Evolutionary conservation across 2,329 filamentous ascomycete species (phyloP).

Genomic region (Cadophora sp.): DNA sequence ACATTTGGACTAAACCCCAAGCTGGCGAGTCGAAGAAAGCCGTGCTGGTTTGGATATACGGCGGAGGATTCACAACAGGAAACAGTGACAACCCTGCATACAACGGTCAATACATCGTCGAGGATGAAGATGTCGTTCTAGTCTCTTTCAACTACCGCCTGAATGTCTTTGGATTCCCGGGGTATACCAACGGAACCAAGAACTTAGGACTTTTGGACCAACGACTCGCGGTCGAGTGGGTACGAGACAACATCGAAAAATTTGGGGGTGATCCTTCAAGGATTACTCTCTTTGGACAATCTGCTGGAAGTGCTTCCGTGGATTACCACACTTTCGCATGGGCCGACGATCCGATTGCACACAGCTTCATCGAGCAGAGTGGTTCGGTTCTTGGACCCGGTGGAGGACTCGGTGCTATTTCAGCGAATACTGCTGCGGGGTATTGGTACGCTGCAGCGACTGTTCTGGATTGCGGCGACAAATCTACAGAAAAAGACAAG

Average conservation of each 20-base stretch:
- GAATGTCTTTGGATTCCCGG: constrained; percentile 39
- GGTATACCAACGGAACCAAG: constrained; percentile 14
- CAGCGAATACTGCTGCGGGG: constrained; percentile 14
- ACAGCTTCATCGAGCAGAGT: constrained; percentile 40
- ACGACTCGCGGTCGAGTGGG: constrained; percentile 62
- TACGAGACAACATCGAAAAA: constrained; percentile 59
- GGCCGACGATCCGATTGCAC: constrained; percentile 34
- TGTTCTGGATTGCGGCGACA: constrained; percentile 35
- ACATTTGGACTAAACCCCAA: constrained; percentile 46
- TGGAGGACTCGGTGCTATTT: constrained; percentile 11
- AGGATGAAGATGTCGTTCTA: constrained; percentile 51
- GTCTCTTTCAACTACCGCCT: constrained; percentile 55
- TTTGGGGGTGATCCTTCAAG: constrained; percentile 61
- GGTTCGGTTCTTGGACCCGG: constrained; percentile 40
- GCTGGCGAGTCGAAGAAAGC: constrained; percentile 46
- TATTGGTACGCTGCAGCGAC: constrained; percentile 30
- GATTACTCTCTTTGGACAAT: constrained; percentile 63
- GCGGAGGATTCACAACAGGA: constrained; percentile 50
- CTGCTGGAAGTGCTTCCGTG: constrained; percentile 58
- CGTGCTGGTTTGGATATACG: constrained; percentile 53
- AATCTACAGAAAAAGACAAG: constrained; percentile 17
- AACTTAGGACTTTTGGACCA: constrained; percentile 63
- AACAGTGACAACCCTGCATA: constrained; percentile 49
- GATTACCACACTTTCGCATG: constrained; percentile 29
- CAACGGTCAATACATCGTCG: constrained; percentile 51